These are phyloP conservation scores for Pseudocercospora pini-densiflorae DNA, from an alignment of 2,329 filamentous ascomycete genomes.

Conservation along the genomic window DNA sequence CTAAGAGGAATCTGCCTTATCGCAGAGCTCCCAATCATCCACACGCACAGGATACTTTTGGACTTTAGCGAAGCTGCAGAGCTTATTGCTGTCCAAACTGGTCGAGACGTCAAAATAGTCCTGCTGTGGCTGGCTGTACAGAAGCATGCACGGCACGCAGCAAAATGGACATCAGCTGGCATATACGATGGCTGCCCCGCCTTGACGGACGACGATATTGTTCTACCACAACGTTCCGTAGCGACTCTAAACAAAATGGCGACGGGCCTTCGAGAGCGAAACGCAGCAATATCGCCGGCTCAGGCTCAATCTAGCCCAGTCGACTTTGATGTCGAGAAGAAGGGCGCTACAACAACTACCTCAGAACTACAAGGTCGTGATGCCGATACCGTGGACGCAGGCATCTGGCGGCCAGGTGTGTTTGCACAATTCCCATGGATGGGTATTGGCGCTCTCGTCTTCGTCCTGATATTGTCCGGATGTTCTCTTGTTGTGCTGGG, in stretches of 20 bases:
- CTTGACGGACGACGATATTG: background rate
- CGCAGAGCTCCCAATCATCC: background rate
- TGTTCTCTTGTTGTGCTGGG: slow-evolving; percentile 1
- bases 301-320: background rate
- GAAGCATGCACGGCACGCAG: background rate
- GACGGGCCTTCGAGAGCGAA: background rate
- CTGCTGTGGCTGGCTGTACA: background rate
- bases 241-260: background rate
- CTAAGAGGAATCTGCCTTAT: slow-evolving; percentile 1
- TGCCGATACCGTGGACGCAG: background rate
- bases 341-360: background rate
- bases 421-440: slow-evolving; percentile 8
- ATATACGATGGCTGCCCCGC: background rate
- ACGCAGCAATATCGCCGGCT: background rate
- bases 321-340: background rate
- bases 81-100: background rate
- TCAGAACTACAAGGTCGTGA: background rate
- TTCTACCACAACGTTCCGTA: background rate
- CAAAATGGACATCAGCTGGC: background rate
- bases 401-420: slow-evolving; percentile 6
- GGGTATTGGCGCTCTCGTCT: slow-evolving; percentile 1
- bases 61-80: background rate
- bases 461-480: background rate
- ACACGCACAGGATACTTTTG: background rate
- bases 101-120: background rate